These are phyloP conservation scores for Neonectria hederae DNA, from an alignment of 2,329 filamentous ascomycete species.

Conservation along the genomic window DNA sequence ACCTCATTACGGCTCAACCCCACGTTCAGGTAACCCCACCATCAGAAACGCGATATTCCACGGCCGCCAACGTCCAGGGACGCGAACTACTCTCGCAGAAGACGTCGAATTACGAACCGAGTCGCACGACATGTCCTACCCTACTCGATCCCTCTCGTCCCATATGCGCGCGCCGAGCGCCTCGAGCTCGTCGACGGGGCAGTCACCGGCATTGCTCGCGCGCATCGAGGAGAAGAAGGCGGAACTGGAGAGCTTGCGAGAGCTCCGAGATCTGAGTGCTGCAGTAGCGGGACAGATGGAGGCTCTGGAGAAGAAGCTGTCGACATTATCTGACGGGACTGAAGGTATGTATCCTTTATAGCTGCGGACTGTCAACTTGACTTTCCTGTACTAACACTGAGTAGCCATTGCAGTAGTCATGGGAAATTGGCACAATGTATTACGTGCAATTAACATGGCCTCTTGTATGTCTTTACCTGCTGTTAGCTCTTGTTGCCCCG, in stretches of 20 bases:
- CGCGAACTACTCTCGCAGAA: conserved; percentile 2
- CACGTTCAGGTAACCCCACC: conserved; percentile 42
- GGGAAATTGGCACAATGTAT: conserved; percentile 87
- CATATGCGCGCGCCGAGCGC: conserved; percentile 73
- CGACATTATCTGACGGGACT: conserved; percentile 81
- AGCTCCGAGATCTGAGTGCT: conserved; percentile 81
- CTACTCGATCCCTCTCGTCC: conserved; percentile 67
- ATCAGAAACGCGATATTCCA: conserved; percentile 32
- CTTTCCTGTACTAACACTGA: conserved; percentile 34
- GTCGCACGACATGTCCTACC: conserved; percentile 60
- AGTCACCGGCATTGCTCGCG: conserved; percentile 75
- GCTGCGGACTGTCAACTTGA: background rate
- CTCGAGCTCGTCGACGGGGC: conserved; percentile 60
- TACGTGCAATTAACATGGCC: conserved; percentile 87
- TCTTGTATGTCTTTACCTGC: conserved; percentile 66
- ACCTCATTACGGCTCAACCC: conserved; percentile 27
- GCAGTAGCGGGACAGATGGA: conserved; percentile 86
- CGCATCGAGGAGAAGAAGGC: conserved; percentile 88
- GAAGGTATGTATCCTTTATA: conserved; percentile 65
- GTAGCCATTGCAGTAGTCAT: conserved; percentile 84
- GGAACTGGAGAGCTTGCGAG: conserved; percentile 80
- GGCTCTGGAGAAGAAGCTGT: conserved; percentile 78
- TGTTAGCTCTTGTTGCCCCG: background rate
- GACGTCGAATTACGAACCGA: background rate
- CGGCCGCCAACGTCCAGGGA: conserved; percentile 11